Evolutionary conservation across 2,329 filamentous ascomycete species (phyloP).

Genomic region (Pyrenophora tritici-repentis): DNA sequence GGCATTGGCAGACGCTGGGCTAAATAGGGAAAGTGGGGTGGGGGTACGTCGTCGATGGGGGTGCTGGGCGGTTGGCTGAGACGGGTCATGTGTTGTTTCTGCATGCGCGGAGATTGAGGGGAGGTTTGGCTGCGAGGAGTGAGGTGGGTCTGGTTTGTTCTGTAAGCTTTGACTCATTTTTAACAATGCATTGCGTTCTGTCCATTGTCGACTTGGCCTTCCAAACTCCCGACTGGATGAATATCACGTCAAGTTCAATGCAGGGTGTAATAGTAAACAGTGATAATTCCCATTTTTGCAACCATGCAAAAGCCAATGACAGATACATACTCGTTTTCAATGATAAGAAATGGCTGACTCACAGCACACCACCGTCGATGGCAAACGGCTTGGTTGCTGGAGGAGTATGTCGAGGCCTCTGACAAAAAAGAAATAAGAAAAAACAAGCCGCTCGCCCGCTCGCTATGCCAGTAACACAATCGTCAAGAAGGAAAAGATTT

Average conservation of each 20-base stretch:
- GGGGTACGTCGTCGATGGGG: too few species aligned
- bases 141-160: too few species aligned
- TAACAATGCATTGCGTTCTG: neutral
- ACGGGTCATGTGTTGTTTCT: too few species aligned
- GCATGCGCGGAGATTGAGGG: too few species aligned
- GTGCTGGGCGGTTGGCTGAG: too few species aligned
- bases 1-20: too few species aligned
- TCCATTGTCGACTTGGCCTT: too few species aligned
- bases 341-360: conserved; percentile 12
- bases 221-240: too few species aligned
- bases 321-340: conserved; percentile 18
- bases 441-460: conserved; percentile 30
- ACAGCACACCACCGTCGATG: conserved; percentile 6
- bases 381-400: conserved; percentile 1
- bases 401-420: conserved; percentile 14
- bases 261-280: conserved; percentile 4
- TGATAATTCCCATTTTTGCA: conserved; percentile 10
- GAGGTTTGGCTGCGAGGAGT: too few species aligned
- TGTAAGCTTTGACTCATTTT: neutral
- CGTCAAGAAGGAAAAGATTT: conserved; percentile 30
- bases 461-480: conserved; percentile 50
- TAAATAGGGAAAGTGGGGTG: too few species aligned
- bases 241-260: too few species aligned
- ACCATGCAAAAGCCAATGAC: conserved; percentile 11
- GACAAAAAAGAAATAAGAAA: conserved; percentile 5